Conservation (phyloP, 2,329 filamentous ascomycete genomes). For the Paraphoma sp. region DNA sequence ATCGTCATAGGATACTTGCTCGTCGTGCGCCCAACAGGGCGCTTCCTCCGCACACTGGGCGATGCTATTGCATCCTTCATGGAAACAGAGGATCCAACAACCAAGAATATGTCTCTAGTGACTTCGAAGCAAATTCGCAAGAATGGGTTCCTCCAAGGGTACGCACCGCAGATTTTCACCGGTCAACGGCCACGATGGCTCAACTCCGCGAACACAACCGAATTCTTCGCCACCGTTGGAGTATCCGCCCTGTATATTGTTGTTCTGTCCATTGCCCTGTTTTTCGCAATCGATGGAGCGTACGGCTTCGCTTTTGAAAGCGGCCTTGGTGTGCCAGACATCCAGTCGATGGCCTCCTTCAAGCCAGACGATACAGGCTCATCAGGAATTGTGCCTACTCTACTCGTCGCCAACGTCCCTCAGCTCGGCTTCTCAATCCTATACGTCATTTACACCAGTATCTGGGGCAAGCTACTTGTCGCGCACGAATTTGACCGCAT, state of each 20-base stretch:
- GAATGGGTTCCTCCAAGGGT: conserved; percentile 4
- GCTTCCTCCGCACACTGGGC: conserved; percentile 25
- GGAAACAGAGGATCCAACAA: conserved; percentile 23
- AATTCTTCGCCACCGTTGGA: conserved; percentile 15
- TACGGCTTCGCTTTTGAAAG: conserved; percentile 11
- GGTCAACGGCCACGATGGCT: conserved; percentile 13
- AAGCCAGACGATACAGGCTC: conserved; percentile 9
- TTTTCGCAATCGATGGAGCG: conserved; percentile 10
- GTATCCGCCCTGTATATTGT: conserved; percentile 13
- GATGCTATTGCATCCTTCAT: conserved; percentile 39
- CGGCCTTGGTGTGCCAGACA: conserved; percentile 13
- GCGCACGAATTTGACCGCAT: conserved; percentile 57
- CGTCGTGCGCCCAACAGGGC: conserved; percentile 9
- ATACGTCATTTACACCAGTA: conserved; percentile 53
- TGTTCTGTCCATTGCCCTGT: conserved; percentile 5
- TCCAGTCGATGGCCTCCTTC: conserved; percentile 19
- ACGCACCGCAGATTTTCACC: conserved; percentile 1
- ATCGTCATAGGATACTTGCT: conserved; percentile 12
- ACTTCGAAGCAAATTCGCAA: conserved; percentile 16
- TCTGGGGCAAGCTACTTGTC: conserved; percentile 47
- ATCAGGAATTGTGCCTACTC: conserved; percentile 15
- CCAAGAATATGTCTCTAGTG: conserved; percentile 24
- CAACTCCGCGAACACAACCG: conserved; percentile 14
- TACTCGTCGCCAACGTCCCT: conserved; percentile 54
- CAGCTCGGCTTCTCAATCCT: conserved; percentile 56